Conservation (phyloP, 1,284 basidiomycete species). For the Sporisorium reilianum region DNA sequence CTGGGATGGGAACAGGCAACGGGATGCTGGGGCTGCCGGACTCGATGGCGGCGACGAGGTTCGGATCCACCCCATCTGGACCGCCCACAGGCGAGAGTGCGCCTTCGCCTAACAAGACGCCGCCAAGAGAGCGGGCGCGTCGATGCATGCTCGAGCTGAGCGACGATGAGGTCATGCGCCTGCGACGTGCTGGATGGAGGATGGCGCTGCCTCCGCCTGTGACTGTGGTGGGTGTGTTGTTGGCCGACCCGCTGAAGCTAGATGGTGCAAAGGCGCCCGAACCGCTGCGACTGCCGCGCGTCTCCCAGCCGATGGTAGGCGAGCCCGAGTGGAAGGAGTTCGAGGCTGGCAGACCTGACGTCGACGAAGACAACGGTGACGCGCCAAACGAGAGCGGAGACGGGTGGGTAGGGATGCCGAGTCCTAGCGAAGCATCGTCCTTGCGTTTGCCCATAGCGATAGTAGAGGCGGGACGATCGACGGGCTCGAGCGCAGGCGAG, state of each 20-base stretch:
- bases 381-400: slow-evolving; percentile 42
- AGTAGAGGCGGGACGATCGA: slow-evolving; percentile 35
- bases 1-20: slow-evolving; percentile 36
- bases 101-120: slow-evolving; percentile 51
- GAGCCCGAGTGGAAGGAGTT: slow-evolving; percentile 43
- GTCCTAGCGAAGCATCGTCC: slow-evolving; percentile 41
- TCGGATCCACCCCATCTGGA: slow-evolving; percentile 67
- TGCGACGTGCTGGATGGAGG: slow-evolving; percentile 28
- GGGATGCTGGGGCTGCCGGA: slow-evolving; percentile 53
- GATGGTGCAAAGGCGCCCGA: slow-evolving; percentile 35
- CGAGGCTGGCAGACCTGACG: slow-evolving; percentile 26
- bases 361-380: slow-evolving; percentile 4
- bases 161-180: slow-evolving; percentile 45
- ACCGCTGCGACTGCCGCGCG: slow-evolving; percentile 31
- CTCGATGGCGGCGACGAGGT: slow-evolving; percentile 65
- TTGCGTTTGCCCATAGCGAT: slow-evolving; percentile 48
- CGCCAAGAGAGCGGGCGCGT: slow-evolving; percentile 63
- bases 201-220: slow-evolving; percentile 41
- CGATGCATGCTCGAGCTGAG: slow-evolving; percentile 57
- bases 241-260: slow-evolving; percentile 28
- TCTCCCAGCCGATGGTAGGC: slow-evolving; percentile 35
- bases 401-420: slow-evolving; percentile 44
- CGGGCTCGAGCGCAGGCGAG: slow-evolving; percentile 31
- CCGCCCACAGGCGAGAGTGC: slow-evolving; percentile 63
- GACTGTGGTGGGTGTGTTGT: slow-evolving; percentile 32